A percentile compares a stretch with the other conserved stretches of the same genome.
These are phyloP conservation scores for Hymenoscyphus repandus DNA, from an alignment of 2,329 filamentous ascomycete species.

Conservation along the genomic window DNA sequence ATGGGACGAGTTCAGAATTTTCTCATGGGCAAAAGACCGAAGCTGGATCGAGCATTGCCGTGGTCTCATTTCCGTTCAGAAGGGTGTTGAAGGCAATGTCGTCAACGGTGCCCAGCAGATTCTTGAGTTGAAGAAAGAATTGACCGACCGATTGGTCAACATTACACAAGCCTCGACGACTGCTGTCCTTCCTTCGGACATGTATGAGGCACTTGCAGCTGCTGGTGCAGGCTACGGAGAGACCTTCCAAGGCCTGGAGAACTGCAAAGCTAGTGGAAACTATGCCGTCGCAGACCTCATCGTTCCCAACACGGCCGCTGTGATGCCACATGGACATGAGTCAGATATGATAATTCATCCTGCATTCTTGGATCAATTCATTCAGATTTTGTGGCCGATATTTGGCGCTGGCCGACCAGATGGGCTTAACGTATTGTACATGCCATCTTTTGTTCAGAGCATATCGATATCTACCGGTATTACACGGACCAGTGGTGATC, in stretches of 20 bases:
- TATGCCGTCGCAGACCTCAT: slow-evolving; percentile 33
- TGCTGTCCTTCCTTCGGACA: slow-evolving; percentile 29
- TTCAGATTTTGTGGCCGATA: slow-evolving; percentile 37
- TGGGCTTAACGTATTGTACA: slow-evolving; percentile 35
- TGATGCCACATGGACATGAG: slow-evolving; percentile 43
- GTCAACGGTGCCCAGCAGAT: slow-evolving; percentile 19
- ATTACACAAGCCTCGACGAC: slow-evolving; percentile 29
- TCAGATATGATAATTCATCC: slow-evolving; percentile 41
- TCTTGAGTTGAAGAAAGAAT: slow-evolving; percentile 13
- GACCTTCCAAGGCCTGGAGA: slow-evolving; percentile 45
- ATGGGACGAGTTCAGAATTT: slow-evolving; percentile 54
- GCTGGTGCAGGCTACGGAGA: slow-evolving; percentile 46
- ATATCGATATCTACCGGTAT: slow-evolving; percentile 34
- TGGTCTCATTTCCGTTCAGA: slow-evolving; percentile 20
- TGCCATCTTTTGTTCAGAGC: slow-evolving; percentile 38
- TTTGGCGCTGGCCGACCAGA: slow-evolving; percentile 32
- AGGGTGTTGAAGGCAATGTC: slow-evolving; percentile 13
- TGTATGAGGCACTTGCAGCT: slow-evolving; percentile 43
- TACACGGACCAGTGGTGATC: slow-evolving; percentile 29
- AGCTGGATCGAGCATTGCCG: slow-evolving; percentile 46
- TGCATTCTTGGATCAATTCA: slow-evolving; percentile 40
- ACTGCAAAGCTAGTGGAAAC: slow-evolving; percentile 37
- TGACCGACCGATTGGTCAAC: slow-evolving; percentile 30
- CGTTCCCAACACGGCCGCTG: slow-evolving; percentile 38
- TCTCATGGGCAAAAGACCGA: slow-evolving; percentile 44